Base-by-base conservation (phyloP, 106 monocot species). In the Allium sativum region DNA sequence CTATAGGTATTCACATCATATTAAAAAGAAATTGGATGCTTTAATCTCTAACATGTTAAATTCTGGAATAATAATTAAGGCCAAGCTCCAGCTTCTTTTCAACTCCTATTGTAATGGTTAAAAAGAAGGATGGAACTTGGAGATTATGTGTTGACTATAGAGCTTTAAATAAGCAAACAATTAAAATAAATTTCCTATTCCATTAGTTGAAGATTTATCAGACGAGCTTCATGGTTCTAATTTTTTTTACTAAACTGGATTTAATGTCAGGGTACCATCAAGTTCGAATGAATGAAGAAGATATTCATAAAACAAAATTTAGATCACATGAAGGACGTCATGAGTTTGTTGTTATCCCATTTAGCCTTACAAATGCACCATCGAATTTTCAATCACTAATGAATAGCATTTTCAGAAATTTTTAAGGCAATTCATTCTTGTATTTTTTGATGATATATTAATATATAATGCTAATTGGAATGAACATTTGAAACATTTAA, bases 271-370 rank as follows among this genome's bases (percentile, higher is more conserved):
- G 53, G 4, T 53, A 53, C 53, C 53, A 53, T 53, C 53, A 53
- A 13, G 18, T 53, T 4, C 13, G 53, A 53, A 17, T 53, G 53
- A 8, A 53, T 15, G 10, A 9, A 15, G 7, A 8, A 53, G 53
- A 53, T 15, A 53, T 53, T 15, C 53, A 53, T 13, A 53, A 53
- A 17, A 53, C 53, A 15, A 17, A 12, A 15, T 53, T 53, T 13
- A 53, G 53, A 15, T 15, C 53, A 8, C 53, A 53, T 15, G 8
- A 53, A 8, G 53, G 53, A 5, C 53, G 18, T 17, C 18, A 9
- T 53, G 53, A 53, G 12, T 53, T 53, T 53, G 6, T 53, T 53
- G 53, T 53, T 4, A 53, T 53, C n/a, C 53, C 53, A 53, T 53
- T 53, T 53, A 17, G 53, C 8, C 18, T 53, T 6, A 53, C 53